Conservation (phyloP, 2,329 filamentous ascomycete species). For the Drechslera avenae region DNA sequence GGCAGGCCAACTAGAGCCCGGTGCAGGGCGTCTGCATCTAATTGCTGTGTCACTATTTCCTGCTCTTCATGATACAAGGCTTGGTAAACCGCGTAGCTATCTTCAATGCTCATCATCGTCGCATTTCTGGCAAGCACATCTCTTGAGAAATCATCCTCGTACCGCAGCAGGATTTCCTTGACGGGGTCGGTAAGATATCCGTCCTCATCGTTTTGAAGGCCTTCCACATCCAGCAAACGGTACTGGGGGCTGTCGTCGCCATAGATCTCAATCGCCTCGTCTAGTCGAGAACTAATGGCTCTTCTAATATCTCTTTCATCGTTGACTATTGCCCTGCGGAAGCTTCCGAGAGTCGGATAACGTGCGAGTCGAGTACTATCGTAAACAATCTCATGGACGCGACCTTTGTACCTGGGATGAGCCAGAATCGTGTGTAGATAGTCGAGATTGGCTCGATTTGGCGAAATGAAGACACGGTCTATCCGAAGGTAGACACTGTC, state of each 20-base stretch:
- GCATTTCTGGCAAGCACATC: slow-evolving; percentile 22
- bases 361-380: slow-evolving; percentile 43
- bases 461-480: slow-evolving; percentile 49
- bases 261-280: slow-evolving; percentile 10
- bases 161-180: slow-evolving; percentile 21
- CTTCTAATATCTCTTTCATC: slow-evolving; percentile 24
- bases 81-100: slow-evolving; percentile 38
- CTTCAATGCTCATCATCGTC: slow-evolving; percentile 26
- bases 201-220: slow-evolving; percentile 13
- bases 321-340: slow-evolving; percentile 10
- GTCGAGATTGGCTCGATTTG: slow-evolving; percentile 48
- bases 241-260: slow-evolving; percentile 10
- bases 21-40: slow-evolving; percentile 42
- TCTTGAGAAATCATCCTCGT: slow-evolving; percentile 19
- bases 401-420: slow-evolving; percentile 40
- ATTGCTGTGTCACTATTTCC: slow-evolving; percentile 29
- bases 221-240: slow-evolving; percentile 13
- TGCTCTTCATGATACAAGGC: slow-evolving; percentile 43
- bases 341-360: slow-evolving; percentile 21
- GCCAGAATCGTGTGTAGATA: slow-evolving; percentile 47
- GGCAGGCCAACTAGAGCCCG: slow-evolving; percentile 46
- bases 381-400: slow-evolving; percentile 50
- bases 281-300: slow-evolving; percentile 16
- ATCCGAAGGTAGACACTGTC: slow-evolving; percentile 34
- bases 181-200: slow-evolving; percentile 22